Percentiles rank a stretch among this genome's conserved stretches.
Evolutionary conservation across 345 rosid species (phyloP).

Genomic region (Rhodamnia argentea): DNA sequence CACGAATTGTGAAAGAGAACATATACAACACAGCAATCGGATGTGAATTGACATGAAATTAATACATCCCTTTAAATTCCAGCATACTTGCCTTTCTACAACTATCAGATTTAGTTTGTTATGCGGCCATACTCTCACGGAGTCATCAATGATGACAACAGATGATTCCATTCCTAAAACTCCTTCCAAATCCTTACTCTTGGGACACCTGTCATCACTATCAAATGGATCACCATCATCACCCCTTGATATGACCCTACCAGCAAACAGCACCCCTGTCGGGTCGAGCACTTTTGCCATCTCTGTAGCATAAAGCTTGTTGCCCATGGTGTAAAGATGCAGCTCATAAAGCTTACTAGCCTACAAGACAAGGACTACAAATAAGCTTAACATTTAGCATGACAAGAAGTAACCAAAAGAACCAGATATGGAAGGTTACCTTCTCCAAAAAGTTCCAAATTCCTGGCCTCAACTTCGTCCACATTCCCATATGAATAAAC

Average conservation of each 20-base stretch:
- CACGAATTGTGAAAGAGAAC: neutral
- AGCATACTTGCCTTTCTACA: conserved; percentile 68
- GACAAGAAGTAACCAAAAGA: neutral
- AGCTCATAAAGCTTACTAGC: conserved; percentile 86
- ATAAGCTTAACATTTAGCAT: neutral
- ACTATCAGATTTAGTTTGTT: conserved; percentile 82
- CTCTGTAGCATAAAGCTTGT: conserved; percentile 97
- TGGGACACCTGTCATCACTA: conserved; percentile 84
- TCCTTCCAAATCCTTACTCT: conserved; percentile 97
- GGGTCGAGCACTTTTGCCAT: conserved; percentile 99
- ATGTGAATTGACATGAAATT: neutral
- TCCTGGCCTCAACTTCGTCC: conserved; percentile 98
- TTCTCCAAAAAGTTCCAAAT: conserved; percentile 94
- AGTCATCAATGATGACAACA: conserved; percentile 93
- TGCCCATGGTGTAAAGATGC: conserved; percentile 99
- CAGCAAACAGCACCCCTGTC: conserved; percentile 70
- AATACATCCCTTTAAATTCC: neutral
- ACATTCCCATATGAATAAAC: conserved; percentile 95
- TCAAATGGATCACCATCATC: conserved; percentile 84
- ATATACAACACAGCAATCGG: neutral
- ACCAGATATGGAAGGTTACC: conserved; percentile 15
- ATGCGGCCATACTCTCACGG: conserved; percentile 97
- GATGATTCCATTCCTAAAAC: conserved; percentile 97
- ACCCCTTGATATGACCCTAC: conserved; percentile 95
- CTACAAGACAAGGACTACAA: conserved; percentile 24